These are phyloP conservation scores for Colletotrichum phormii DNA, from an alignment of 2,329 filamentous ascomycete genomes.

Conservation along the genomic window DNA sequence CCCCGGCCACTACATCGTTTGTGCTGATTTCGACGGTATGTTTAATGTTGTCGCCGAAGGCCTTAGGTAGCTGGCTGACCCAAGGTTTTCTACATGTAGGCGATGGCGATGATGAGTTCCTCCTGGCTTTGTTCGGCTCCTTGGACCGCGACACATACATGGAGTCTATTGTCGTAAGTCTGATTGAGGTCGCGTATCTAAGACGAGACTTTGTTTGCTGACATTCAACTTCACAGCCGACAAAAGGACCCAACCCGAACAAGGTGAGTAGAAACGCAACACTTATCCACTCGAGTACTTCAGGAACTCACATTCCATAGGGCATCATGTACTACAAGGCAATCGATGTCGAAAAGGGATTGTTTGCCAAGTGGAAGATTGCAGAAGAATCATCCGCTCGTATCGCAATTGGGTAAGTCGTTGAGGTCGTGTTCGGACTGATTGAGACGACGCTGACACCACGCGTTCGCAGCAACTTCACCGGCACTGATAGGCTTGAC, in stretches of 20 bases:
- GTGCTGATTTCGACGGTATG: not conserved
- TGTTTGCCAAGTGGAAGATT: not conserved
- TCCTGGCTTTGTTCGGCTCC: not conserved
- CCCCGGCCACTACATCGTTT: not conserved
- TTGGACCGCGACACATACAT: not conserved
- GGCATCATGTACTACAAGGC: not conserved
- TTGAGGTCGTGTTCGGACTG: not conserved
- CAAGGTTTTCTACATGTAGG: not conserved
- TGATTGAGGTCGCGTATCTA: not conserved
- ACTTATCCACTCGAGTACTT: not conserved
- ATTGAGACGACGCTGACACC: not conserved
- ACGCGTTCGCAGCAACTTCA: slow-evolving; percentile 38
- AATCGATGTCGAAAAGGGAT: not conserved
- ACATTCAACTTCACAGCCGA: not conserved
- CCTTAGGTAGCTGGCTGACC: not conserved
- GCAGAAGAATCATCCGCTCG: not conserved
- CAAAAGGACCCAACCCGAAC: not conserved
- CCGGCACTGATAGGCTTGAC: slow-evolving; percentile 32
- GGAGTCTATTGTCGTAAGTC: not conserved
- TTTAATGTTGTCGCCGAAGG: not conserved
- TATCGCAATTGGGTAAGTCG: not conserved
- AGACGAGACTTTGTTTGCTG: not conserved
- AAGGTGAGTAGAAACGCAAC: not conserved
- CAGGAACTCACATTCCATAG: not conserved
- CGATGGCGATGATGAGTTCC: not conserved